These are phyloP conservation scores for Ophiosphaerella korrae DNA, from an alignment of 2,329 filamentous ascomycete species.

Conservation along the genomic window DNA sequence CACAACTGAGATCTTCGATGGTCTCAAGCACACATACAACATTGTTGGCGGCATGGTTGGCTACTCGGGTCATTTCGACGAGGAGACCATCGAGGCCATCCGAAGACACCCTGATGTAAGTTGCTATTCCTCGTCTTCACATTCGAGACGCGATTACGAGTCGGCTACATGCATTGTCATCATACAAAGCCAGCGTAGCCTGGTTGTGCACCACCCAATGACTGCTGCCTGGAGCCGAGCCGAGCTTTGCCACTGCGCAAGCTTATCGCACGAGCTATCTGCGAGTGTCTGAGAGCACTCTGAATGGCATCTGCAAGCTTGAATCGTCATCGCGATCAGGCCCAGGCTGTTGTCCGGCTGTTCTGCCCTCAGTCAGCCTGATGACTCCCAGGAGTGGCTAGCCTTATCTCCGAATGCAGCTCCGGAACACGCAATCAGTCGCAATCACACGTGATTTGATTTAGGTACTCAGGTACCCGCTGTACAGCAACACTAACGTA, in stretches of 20 bases:
- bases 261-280: neutral
- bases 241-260: neutral
- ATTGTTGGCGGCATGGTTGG: conserved; percentile 83
- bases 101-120: conserved; percentile 96
- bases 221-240: conserved; percentile 2
- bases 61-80: conserved; percentile 96
- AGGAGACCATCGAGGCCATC: conserved; percentile 89
- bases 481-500: conserved; percentile 28
- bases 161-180: no score
- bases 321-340: no score
- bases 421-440: conserved; percentile 34
- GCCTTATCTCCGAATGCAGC: conserved; percentile 37
- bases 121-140: conserved; percentile 34
- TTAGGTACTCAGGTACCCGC: conserved; percentile 23
- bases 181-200: neutral
- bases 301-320: neutral
- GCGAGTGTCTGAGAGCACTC: neutral
- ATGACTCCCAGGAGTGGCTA: conserved; percentile 6
- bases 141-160: neutral
- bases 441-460: conserved; percentile 30
- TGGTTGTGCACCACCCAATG: neutral
- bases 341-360: neutral
- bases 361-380: neutral
- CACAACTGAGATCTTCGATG: conserved; percentile 72
- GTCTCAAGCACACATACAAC: conserved; percentile 96